A percentile compares a stretch with the other conserved stretches of the same genome.
These are phyloP conservation scores for Musa troglodytarum DNA, from an alignment of 176 grass and related monocot species.

Conservation along the genomic window DNA sequence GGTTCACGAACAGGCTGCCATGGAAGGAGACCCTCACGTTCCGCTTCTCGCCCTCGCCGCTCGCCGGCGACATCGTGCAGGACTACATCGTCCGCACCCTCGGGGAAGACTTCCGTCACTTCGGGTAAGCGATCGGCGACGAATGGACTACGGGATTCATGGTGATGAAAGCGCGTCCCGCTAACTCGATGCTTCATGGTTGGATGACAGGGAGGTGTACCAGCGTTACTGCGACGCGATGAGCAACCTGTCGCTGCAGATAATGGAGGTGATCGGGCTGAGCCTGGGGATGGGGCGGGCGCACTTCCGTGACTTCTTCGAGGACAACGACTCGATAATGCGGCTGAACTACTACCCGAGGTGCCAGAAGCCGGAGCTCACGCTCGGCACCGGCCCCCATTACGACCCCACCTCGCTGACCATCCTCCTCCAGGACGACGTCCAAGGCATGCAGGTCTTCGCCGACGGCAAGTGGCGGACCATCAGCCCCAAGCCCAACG, in stretches of 20 bases:
- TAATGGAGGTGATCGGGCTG: conserved; percentile 75
- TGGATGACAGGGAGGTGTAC: conserved; percentile 39
- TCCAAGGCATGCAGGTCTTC: conserved; percentile 72
- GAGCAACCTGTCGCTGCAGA: conserved; percentile 62
- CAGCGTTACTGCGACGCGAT: conserved; percentile 57
- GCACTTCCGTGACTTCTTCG: conserved; percentile 61
- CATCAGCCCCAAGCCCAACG: conserved; percentile 27
- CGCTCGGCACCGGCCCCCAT: conserved; percentile 73
- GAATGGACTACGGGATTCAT: background rate
- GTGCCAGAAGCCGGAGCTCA: conserved; percentile 63
- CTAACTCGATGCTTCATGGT: no score
- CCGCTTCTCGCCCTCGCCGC: conserved; percentile 19
- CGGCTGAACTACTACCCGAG: conserved; percentile 92
- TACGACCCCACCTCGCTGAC: conserved; percentile 90
- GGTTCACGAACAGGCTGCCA: conserved; percentile 70
- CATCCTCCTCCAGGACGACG: conserved; percentile 93
- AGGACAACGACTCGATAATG: conserved; percentile 79
- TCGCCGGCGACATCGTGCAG: conserved; percentile 21
- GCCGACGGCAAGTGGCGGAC: conserved; percentile 36
- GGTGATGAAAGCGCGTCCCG: no score
- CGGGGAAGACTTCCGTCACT: conserved; percentile 34
- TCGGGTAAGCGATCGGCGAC: conserved; percentile 30
- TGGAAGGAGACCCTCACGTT: conserved; percentile 99
- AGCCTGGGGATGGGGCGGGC: conserved; percentile 41
- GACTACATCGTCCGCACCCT: conserved; percentile 50